Conservation (phyloP, 2,329 filamentous ascomycete genomes). For the Trichoderma polysporum region DNA sequence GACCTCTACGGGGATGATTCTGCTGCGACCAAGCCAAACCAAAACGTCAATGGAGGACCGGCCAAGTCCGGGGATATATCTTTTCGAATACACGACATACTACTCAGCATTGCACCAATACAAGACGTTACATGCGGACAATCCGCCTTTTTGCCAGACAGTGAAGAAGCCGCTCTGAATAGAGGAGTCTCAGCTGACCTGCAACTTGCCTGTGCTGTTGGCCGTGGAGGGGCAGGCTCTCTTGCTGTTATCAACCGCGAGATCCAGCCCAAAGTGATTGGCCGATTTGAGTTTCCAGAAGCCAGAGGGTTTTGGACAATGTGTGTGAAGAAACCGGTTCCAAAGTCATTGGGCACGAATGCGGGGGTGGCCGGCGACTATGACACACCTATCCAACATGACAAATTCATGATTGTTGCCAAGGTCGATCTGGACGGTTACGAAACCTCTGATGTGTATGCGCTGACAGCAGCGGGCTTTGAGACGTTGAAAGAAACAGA, state of each 20-base stretch:
- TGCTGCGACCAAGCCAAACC: slow-evolving; percentile 57
- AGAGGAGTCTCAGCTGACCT: slow-evolving; percentile 54
- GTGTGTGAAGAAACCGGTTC: slow-evolving; percentile 64
- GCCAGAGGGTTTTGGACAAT: slow-evolving; percentile 81
- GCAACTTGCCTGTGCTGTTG: slow-evolving; percentile 61
- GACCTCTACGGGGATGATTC: slow-evolving; percentile 61
- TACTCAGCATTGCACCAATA: slow-evolving; percentile 78
- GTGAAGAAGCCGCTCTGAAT: slow-evolving; percentile 44
- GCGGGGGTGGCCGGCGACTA: slow-evolving; percentile 55
- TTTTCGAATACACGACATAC: slow-evolving; percentile 74
- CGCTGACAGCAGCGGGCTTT: slow-evolving; percentile 69
- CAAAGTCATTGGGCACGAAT: slow-evolving; percentile 55
- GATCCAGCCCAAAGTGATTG: slow-evolving; percentile 70
- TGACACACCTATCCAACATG: slow-evolving; percentile 61
- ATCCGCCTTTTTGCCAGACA: slow-evolving; percentile 43
- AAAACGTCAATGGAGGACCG: slow-evolving; percentile 38
- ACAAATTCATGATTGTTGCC: slow-evolving; percentile 81
- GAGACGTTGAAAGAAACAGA: slow-evolving; percentile 79
- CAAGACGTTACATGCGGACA: slow-evolving; percentile 70
- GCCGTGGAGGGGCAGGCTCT: slow-evolving; percentile 64
- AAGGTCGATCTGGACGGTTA: slow-evolving; percentile 67
- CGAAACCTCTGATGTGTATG: slow-evolving; percentile 77
- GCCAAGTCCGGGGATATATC: slow-evolving; percentile 62
- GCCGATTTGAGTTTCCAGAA: slow-evolving; percentile 69
- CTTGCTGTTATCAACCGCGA: slow-evolving; percentile 76